Evolutionary conservation across 169 alveolate genomes (phyloP).

Genomic region (Plasmodium fragile): DNA sequence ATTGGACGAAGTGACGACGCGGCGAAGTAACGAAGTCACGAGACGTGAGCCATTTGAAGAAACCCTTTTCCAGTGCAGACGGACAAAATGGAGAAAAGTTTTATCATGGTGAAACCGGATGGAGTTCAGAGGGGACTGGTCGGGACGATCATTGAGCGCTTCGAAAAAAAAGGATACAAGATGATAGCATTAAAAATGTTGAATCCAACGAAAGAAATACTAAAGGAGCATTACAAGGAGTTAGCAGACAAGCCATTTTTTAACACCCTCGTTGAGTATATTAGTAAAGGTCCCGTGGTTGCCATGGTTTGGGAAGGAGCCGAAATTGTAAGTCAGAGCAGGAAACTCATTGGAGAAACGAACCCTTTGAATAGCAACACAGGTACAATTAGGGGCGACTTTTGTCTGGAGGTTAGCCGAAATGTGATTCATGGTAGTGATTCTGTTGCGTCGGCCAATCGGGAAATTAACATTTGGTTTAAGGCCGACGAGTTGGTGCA

Average conservation of each 20-base stretch:
- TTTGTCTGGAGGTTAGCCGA: slow-evolving; percentile 94
- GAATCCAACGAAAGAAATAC: slow-evolving; percentile 89
- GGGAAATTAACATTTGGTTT: slow-evolving; percentile 97
- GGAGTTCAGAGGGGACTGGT: slow-evolving; percentile 98
- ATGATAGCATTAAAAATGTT: slow-evolving; percentile 95
- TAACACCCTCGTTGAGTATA: slow-evolving; percentile 92
- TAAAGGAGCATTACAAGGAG: slow-evolving; percentile 96
- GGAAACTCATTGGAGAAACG: slow-evolving; percentile 96
- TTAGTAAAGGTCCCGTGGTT: slow-evolving; percentile 97
- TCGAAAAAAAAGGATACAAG: slow-evolving; percentile 96
- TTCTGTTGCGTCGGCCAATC: slow-evolving; percentile 94
- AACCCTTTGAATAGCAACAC: slow-evolving; percentile 84
- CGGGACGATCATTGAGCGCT: slow-evolving; percentile 94
- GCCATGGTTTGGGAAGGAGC: slow-evolving; percentile 99
- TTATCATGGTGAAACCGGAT: slow-evolving; percentile 99
- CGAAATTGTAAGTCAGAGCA: slow-evolving; percentile 94
- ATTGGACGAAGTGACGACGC: background rate
- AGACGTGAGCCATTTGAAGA: background rate
- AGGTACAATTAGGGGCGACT: slow-evolving; percentile 97
- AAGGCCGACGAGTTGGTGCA: slow-evolving; percentile 92
- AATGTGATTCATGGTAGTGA: slow-evolving; percentile 97
- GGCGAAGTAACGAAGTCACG: background rate
- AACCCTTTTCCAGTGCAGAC: background rate
- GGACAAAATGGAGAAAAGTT: slow-evolving; percentile 90
- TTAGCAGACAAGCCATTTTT: slow-evolving; percentile 95